phyloP scores from a whole-genome alignment of 108 stramenopile species.

The Nitzschia palea region DNA sequence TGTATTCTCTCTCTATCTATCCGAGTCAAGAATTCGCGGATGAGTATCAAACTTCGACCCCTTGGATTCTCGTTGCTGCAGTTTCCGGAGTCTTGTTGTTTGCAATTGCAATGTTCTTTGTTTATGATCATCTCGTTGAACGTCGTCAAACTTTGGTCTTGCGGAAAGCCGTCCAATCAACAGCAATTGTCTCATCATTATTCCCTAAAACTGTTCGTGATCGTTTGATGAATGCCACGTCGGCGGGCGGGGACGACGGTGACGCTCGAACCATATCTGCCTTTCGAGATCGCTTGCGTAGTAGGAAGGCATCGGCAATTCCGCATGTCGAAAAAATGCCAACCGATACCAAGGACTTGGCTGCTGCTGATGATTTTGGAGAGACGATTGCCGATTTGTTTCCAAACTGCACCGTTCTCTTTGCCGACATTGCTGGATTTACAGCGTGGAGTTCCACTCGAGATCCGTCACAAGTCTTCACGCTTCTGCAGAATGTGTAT shows the following conservation, averaged over 20 bases:
- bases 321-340: too few species aligned
- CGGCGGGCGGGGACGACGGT: background rate
- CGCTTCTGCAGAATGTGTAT: background rate
- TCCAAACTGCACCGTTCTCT: background rate
- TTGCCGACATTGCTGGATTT: constrained; percentile 6
- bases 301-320: too few species aligned
- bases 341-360: too few species aligned
- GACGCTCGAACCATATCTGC: background rate
- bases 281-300: background rate
- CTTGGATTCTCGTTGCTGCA: constrained; percentile 34
- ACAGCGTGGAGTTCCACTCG: constrained; percentile 6
- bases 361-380: background rate
- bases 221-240: background rate
- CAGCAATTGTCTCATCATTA: constrained; percentile 27
- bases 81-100: constrained; percentile 46
- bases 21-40: constrained; percentile 54
- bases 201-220: constrained; percentile 16
- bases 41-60: constrained; percentile 40
- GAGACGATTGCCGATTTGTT: constrained; percentile 8
- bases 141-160: constrained; percentile 17
- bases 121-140: constrained; percentile 34
- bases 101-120: constrained; percentile 23
- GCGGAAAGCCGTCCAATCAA: constrained; percentile 10
- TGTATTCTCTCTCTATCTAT: constrained; percentile 46
- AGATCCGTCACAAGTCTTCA: background rate